These are phyloP conservation scores for Pleurotus tuoliensis DNA, from an alignment of 768 basidiomycete species.

Conservation along the genomic window DNA sequence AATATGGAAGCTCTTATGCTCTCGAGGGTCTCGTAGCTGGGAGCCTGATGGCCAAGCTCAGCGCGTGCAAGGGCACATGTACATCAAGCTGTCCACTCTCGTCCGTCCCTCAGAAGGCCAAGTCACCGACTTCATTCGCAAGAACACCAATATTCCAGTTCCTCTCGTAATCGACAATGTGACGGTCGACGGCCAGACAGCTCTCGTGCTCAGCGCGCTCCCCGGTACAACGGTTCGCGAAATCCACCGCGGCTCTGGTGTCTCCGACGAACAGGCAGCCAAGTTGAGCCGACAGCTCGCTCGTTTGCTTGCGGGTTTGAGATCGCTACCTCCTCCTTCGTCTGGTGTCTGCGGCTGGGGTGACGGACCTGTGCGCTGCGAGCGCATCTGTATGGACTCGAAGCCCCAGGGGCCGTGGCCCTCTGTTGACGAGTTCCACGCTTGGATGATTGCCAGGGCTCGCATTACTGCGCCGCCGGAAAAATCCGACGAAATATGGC, in stretches of 20 bases:
- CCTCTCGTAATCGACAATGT: conserved; percentile 15
- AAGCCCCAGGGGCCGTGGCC: conserved; percentile 10
- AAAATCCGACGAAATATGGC: conserved; percentile 4
- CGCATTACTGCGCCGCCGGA: conserved; percentile 1
- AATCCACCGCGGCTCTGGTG: conserved; percentile 1
- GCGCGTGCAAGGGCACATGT: conserved; percentile 10
- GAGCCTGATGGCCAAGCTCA: conserved; percentile 4
- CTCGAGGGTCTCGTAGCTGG: conserved; percentile 4
- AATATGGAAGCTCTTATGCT: conserved; percentile 2
- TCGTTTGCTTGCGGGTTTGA: conserved; percentile 8
- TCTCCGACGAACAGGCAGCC: conserved; percentile 3
- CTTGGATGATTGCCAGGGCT: background rate
- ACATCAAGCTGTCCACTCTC: conserved; percentile 9
- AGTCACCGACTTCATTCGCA: conserved; percentile 7
- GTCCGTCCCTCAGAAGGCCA: conserved; percentile 11
- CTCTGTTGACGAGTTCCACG: conserved; percentile 10
- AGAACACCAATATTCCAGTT: conserved; percentile 10
- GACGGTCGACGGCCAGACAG: conserved; percentile 3
- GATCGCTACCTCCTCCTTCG: conserved; percentile 5
- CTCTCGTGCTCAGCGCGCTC: conserved; percentile 11
- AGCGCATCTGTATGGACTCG: background rate
- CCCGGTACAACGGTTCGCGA: conserved; percentile 8
- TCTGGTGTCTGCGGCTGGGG: background rate
- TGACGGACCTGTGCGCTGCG: background rate
- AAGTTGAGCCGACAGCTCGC: conserved; percentile 8